phyloP scores from a whole-genome alignment of 768 basidiomycete genomes.

The Podaxis mareebaensis region DNA sequence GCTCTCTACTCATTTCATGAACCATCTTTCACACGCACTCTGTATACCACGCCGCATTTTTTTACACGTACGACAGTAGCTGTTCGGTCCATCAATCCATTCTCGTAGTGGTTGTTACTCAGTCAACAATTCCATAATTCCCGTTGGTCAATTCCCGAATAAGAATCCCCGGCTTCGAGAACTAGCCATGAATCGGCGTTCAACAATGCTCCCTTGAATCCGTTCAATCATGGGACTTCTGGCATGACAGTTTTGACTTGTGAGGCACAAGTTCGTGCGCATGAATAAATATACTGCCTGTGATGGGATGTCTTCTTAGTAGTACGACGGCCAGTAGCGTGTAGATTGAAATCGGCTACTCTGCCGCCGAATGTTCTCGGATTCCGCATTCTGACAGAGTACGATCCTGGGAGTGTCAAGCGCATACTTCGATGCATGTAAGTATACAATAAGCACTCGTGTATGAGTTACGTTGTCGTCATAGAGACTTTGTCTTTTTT shows the following conservation, averaged over 20 bases:
- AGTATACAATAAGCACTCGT: not conserved
- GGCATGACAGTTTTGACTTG: too few species aligned
- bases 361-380: too few species aligned
- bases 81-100: not conserved
- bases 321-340: too few species aligned
- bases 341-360: too few species aligned
- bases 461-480: not conserved
- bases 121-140: not conserved
- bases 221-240: not conserved
- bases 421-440: not conserved
- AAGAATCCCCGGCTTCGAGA: not conserved
- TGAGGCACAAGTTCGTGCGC: too few species aligned
- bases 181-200: too few species aligned
- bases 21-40: not conserved
- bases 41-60: slow-evolving; percentile 6
- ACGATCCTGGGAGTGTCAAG: not conserved
- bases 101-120: not conserved
- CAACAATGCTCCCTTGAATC: not conserved
- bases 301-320: too few species aligned
- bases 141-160: not conserved
- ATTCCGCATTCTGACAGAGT: not conserved
- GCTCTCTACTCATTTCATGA: not conserved
- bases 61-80: not conserved
- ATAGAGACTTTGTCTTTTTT: slow-evolving; percentile 5
- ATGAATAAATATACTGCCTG: too few species aligned